Conservation (phyloP, 108 stramenopile species). For the Chaetoceros tenuissimus region DNA sequence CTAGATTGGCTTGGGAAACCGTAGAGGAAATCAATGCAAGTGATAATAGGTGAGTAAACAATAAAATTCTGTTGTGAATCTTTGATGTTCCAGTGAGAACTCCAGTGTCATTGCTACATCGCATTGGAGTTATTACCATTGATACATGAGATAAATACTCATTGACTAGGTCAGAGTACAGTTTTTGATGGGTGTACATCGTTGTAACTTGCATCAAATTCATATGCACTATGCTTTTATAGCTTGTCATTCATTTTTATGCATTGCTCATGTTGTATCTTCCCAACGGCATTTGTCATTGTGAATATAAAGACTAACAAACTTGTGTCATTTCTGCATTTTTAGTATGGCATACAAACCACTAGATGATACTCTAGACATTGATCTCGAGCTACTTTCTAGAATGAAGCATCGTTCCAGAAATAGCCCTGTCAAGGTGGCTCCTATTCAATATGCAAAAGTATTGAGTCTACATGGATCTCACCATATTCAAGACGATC, state of each 20-base stretch:
- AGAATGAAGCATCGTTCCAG: background rate
- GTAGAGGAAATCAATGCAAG: constrained; percentile 71
- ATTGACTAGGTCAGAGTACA: background rate
- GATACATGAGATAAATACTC: background rate
- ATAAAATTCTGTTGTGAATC: background rate
- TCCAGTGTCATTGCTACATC: background rate
- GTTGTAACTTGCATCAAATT: background rate
- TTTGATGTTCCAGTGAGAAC: no score
- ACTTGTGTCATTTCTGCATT: no score
- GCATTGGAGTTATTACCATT: background rate
- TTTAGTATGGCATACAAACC: background rate
- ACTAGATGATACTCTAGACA: background rate
- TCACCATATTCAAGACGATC: constrained; percentile 1
- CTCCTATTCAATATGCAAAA: constrained; percentile 18
- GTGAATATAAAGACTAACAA: no score
- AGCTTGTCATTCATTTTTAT: no score
- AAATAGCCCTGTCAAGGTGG: constrained; percentile 2
- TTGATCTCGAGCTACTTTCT: background rate
- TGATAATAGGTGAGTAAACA: constrained; percentile 51
- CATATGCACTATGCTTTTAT: background rate
- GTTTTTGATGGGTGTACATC: background rate
- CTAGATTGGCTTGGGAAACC: constrained; percentile 70
- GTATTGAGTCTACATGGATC: constrained; percentile 3
- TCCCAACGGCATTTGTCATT: no score
- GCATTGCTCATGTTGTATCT: no score